Percentiles rank a stretch among this genome's conserved stretches.
Evolutionary conservation across 768 basidiomycete species (phyloP).

Genomic region (Postia placenta): DNA sequence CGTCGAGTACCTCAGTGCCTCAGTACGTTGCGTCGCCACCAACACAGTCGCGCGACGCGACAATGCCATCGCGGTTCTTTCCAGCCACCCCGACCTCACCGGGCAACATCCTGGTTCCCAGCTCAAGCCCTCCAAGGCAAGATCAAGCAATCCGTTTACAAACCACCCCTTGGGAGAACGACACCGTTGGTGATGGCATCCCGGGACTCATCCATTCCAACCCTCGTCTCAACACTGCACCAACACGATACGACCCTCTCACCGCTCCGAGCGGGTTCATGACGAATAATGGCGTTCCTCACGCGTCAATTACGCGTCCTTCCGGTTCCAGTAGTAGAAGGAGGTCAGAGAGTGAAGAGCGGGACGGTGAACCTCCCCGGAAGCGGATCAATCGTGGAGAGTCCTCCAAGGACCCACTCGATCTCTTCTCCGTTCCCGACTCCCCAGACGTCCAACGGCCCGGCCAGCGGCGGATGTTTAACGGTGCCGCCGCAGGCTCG

Average conservation of each 20-base stretch:
- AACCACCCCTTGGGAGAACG: constrained; percentile 30
- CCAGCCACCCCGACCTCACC: constrained; percentile 40
- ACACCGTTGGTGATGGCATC: constrained; percentile 36
- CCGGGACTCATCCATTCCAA: constrained; percentile 33
- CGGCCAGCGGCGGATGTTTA: constrained; percentile 42
- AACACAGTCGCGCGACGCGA: constrained; percentile 71
- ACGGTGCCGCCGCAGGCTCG: constrained; percentile 31
- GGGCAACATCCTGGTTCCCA: constrained; percentile 66
- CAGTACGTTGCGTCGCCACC: too few relatives aligned
- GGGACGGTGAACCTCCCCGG: constrained; percentile 60
- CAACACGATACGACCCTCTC: constrained; percentile 42
- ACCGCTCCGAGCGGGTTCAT: constrained; percentile 55
- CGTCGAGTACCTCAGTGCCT: too few relatives aligned
- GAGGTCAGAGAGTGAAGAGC: constrained; percentile 32
- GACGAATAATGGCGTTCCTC: constrained; percentile 30
- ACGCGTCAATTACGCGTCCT: constrained; percentile 52
- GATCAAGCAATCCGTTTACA: constrained; percentile 35
- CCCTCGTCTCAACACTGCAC: constrained; percentile 29
- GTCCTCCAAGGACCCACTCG: constrained; percentile 30
- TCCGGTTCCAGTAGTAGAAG: constrained; percentile 32
- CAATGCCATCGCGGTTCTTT: constrained; percentile 58
- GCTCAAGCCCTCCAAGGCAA: constrained; percentile 56
- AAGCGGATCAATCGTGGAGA: constrained; percentile 61
- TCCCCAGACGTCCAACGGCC: constrained; percentile 56
- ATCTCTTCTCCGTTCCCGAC: constrained; percentile 35